phyloP scores from a whole-genome alignment of 2,329 filamentous ascomycete genomes.

The Fusarium globosum region DNA sequence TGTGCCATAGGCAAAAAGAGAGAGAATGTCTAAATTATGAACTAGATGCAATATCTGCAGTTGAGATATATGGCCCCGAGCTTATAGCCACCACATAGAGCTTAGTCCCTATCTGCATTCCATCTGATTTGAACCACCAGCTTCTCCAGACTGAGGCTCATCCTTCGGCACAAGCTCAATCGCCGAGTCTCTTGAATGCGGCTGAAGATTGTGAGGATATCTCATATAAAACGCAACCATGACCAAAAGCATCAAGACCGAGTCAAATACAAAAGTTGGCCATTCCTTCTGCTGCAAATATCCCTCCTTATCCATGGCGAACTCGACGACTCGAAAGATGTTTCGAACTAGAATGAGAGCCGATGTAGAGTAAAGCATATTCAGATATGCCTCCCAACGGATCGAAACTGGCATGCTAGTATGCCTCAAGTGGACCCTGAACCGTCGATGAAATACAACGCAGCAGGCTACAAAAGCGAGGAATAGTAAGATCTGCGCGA shows the following conservation, averaged over 20 bases:
- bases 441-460: conserved; percentile 4
- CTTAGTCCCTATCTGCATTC: not conserved
- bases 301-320: conserved; percentile 10
- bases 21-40: too few relatives aligned
- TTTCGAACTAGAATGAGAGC: conserved; percentile 11
- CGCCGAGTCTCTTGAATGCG: not conserved
- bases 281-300: conserved; percentile 35
- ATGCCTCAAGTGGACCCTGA: not conserved
- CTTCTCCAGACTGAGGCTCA: not conserved
- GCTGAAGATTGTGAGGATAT: conserved; percentile 14
- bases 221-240: conserved; percentile 22
- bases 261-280: conserved; percentile 27
- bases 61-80: too few relatives aligned
- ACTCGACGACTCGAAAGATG: conserved; percentile 27
- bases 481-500: conserved; percentile 4
- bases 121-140: not conserved
- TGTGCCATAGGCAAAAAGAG: too few relatives aligned
- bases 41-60: too few relatives aligned
- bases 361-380: conserved; percentile 23
- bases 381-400: conserved; percentile 10
- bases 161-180: not conserved
- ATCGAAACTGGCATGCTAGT: not conserved
- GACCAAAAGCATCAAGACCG: conserved; percentile 15
- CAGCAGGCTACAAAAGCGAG: conserved; percentile 18
- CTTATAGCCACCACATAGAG: too few relatives aligned